Evolutionary conservation across 2,329 filamentous ascomycete species (phyloP).

Genomic region (Aspergillus persii): DNA sequence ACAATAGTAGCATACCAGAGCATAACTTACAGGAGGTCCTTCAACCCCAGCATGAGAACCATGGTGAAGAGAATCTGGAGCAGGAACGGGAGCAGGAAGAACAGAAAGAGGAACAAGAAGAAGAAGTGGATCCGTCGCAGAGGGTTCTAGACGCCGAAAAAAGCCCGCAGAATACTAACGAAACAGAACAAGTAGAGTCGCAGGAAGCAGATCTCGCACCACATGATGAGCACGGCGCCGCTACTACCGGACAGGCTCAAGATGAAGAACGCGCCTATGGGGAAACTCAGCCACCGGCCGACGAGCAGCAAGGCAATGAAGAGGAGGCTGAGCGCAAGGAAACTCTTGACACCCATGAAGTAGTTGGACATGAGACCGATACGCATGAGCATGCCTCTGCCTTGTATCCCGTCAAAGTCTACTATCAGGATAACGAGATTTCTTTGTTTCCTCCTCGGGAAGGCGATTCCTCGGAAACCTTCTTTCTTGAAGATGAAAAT

Average conservation of each 20-base stretch:
- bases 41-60: slow-evolving; percentile 6
- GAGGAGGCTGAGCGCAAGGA: slow-evolving; percentile 7
- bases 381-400: slow-evolving; percentile 10
- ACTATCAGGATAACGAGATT: slow-evolving; percentile 57
- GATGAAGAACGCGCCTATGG: slow-evolving; percentile 11
- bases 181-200: slow-evolving; percentile 15
- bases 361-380: slow-evolving; percentile 9
- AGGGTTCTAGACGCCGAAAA: slow-evolving; percentile 6
- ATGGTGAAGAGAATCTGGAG: slow-evolving; percentile 7
- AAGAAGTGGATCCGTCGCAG: slow-evolving; percentile 5
- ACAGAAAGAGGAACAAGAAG: neutral
- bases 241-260: slow-evolving; percentile 12
- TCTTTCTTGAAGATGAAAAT: slow-evolving; percentile 56
- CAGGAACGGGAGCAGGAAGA: slow-evolving; percentile 1
- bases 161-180: slow-evolving; percentile 20
- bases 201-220: slow-evolving; percentile 2
- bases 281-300: slow-evolving; percentile 8
- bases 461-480: slow-evolving; percentile 53
- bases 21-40: neutral
- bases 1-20: slow-evolving; percentile 2
- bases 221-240: slow-evolving; percentile 2
- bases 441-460: slow-evolving; percentile 58
- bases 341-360: neutral
- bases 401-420: slow-evolving; percentile 51
- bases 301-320: slow-evolving; percentile 12